Evolutionary conservation across 1,284 basidiomycete genomes (phyloP).

Genomic region (Caloboletus firmus): DNA sequence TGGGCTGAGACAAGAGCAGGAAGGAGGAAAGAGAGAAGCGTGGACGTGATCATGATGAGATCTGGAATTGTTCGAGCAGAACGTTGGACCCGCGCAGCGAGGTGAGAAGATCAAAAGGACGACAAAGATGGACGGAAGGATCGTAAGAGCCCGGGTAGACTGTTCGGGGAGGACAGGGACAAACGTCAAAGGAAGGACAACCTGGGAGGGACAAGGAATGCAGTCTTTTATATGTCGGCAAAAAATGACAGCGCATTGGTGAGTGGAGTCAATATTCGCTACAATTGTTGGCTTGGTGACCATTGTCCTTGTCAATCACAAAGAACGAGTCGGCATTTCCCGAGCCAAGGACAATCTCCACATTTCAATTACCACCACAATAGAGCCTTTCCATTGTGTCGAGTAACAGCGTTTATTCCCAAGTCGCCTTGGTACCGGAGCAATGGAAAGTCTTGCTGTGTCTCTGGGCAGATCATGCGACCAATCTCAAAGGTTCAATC

Average conservation of each 20-base stretch:
- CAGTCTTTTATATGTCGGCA: neutral
- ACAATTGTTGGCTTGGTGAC: neutral
- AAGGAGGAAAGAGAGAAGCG: conserved; percentile 24
- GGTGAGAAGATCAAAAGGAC: neutral
- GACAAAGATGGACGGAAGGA: conserved; percentile 4
- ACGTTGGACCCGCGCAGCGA: conserved; percentile 25
- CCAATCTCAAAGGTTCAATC: neutral
- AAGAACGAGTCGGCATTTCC: neutral
- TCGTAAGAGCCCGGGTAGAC: neutral
- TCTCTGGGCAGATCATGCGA: neutral
- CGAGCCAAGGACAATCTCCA: neutral
- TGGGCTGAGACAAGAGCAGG: conserved; percentile 33
- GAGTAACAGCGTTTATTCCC: neutral
- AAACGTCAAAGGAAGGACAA: no score
- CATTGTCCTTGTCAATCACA: neutral
- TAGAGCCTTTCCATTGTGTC: no score
- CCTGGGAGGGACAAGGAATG: neutral
- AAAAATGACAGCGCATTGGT: no score
- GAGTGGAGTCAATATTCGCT: neutral
- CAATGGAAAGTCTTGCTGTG: neutral
- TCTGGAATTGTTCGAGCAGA: neutral
- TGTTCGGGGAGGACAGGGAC: neutral
- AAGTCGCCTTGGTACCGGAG: neutral
- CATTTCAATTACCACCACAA: no score
- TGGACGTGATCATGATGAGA: conserved; percentile 15